Conservation (phyloP, 495 filamentous ascomycete genomes). For the Neurospora pannonica region DNA sequence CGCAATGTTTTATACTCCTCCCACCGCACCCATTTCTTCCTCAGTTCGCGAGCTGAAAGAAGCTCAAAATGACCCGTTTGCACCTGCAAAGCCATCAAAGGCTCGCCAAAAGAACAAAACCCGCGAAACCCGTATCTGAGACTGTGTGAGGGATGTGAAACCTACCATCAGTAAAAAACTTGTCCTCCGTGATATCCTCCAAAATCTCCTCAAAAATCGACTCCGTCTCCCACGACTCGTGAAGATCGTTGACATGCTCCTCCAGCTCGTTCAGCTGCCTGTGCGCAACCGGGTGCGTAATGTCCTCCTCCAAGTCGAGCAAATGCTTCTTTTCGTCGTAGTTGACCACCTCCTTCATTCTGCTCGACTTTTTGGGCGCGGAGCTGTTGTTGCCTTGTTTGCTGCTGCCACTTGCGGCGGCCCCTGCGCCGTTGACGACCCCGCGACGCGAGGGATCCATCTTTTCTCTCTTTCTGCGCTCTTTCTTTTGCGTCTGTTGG, state of each 20-base stretch:
- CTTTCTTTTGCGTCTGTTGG: neutral
- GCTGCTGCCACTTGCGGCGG: neutral
- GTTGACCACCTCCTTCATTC: constrained; percentile 83
- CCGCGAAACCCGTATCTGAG: neutral
- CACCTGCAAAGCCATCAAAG: neutral
- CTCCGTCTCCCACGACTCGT: constrained; percentile 52
- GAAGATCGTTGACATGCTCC: constrained; percentile 51
- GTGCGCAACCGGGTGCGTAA: constrained; percentile 22
- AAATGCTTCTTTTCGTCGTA: constrained; percentile 74
- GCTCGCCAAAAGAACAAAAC: neutral
- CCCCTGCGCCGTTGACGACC: neutral
- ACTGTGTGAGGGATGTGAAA: neutral
- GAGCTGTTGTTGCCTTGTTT: constrained; percentile 1
- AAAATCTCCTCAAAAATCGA: constrained; percentile 62
- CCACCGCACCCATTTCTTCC: neutral
- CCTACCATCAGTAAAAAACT: constrained; percentile 47
- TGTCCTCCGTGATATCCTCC: constrained; percentile 52
- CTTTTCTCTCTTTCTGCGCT: neutral
- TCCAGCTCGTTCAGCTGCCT: constrained; percentile 37
- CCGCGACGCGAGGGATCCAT: constrained; percentile 12
- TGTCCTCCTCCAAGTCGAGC: constrained; percentile 47
- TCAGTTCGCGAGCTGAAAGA: neutral
- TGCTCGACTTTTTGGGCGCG: constrained; percentile 57
- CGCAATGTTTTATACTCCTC: neutral
- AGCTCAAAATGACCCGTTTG: neutral